Evolutionary conservation across 1,139 yeast genomes (phyloP).

Genomic region (Sporopachydermia cereana): DNA sequence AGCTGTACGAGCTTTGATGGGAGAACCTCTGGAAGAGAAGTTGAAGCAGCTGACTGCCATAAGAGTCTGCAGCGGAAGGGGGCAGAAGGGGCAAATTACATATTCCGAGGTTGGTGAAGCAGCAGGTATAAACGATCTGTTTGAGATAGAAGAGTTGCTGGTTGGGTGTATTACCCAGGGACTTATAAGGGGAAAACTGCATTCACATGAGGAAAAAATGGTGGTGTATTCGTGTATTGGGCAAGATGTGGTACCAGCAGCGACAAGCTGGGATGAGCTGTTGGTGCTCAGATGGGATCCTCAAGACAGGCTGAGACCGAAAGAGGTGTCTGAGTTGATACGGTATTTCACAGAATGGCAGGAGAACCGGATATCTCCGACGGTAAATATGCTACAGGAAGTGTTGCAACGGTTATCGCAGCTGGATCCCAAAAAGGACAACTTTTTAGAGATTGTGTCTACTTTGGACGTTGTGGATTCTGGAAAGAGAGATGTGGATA

Average conservation of each 20-base stretch:
- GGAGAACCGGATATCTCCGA: background rate
- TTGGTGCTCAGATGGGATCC: background rate
- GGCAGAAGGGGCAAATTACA: background rate
- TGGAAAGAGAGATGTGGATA: background rate
- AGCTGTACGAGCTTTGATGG: background rate
- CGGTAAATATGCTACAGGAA: background rate
- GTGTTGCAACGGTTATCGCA: background rate
- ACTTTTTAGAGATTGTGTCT: background rate
- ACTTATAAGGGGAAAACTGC: background rate
- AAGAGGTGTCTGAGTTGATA: background rate
- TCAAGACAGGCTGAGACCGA: no score
- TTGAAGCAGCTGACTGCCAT: background rate
- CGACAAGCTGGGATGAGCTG: background rate
- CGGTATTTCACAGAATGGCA: background rate
- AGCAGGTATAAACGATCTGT: background rate
- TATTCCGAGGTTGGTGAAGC: background rate
- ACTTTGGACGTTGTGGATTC: background rate
- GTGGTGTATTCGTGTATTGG: slow-evolving; percentile 4
- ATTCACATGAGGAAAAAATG: background rate
- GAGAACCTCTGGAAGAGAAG: background rate
- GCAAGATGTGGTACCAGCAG: background rate
- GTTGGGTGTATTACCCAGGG: slow-evolving; percentile 2
- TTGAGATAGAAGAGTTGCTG: background rate
- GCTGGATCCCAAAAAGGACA: slow-evolving; percentile 1
- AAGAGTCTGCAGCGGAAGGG: background rate